Base-by-base conservation (phyloP, 78 protist genomes). In the Isochrysis galbana region DNA sequence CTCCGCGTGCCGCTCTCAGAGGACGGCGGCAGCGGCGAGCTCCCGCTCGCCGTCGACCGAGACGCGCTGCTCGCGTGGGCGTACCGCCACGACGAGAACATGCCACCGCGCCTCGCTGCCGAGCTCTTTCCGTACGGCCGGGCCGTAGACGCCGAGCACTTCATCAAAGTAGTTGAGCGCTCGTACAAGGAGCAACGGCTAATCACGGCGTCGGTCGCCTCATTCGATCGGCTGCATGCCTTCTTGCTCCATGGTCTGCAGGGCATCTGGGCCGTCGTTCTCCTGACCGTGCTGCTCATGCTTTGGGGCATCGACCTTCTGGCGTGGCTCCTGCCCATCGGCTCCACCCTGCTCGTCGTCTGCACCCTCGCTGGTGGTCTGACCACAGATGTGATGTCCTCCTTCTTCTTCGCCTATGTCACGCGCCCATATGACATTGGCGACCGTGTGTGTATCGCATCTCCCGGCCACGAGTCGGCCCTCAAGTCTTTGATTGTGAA, bases 361-460 rank as follows among this genome's bases (percentile, higher is more conserved):
- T 21, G 22, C 5, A 3, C 17, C 39, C n/a, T 80, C 17, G 4
- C 1, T 17, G 88, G 88, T 39, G 2, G 54, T 7, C 32, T 19
- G 88, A 34, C 55, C 19, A n/a, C 14, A 29, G 88, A 41, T 4
- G 2, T 44, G 29, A 44, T 80, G 41, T 29, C 39, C n/a, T 34
- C 55, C 88, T 11, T 19, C 26, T 23, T 80, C 34, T 80, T n/a
- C 88, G 38, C 34, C 17, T 23, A n/a, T 19, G 11, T 80, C 55
- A 5, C 32, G 21, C 88, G 88, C 38, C 88, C 88, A 22, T 80
- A 32, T 38, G 88, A 80, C 88, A 80, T 80, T 2, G 88, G 88
- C 88, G 88, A 80, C 54, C 88, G 88, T 38, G 36, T 80, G 36
- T 0, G 1, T 23, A 5, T 80, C 55, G 1, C 39, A 2, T 4